A percentile compares a stretch with the other conserved stretches of the same genome.
Conservation (phyloP, 306 rosid genomes). For the Gynostemma pentaphyllum region DNA sequence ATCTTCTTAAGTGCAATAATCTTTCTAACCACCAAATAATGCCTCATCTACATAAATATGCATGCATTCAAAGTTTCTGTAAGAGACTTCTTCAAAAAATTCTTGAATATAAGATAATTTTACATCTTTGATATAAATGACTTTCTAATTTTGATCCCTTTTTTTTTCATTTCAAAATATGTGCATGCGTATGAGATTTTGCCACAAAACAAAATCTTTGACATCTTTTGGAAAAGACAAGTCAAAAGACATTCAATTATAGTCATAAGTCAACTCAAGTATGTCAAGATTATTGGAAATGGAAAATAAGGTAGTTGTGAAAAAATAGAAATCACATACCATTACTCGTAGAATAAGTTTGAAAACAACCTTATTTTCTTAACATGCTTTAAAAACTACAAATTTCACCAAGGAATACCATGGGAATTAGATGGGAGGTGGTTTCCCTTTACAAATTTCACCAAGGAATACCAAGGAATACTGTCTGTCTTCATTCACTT, state of each 20-base stretch:
- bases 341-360: too few species aligned
- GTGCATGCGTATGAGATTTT: background rate
- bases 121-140: too few species aligned
- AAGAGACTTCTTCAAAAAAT: too few species aligned
- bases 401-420: background rate
- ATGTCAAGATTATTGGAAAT: background rate
- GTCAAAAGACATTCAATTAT: background rate
- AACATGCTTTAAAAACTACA: too few species aligned
- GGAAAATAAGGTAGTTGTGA: too few species aligned
- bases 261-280: slow-evolving; percentile 1
- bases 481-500: background rate
- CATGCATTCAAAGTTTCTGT: too few species aligned
- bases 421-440: background rate
- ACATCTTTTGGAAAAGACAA: background rate
- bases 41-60: too few species aligned
- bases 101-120: too few species aligned
- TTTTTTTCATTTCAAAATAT: too few species aligned
- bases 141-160: background rate
- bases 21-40: too few species aligned
- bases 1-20: too few species aligned
- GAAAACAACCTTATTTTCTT: background rate
- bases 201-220: background rate
- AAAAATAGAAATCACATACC: too few species aligned
- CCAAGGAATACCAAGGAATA: background rate
- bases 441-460: background rate